Base-by-base conservation (phyloP, 805 yeast species). In the Candida incommunis region DNA sequence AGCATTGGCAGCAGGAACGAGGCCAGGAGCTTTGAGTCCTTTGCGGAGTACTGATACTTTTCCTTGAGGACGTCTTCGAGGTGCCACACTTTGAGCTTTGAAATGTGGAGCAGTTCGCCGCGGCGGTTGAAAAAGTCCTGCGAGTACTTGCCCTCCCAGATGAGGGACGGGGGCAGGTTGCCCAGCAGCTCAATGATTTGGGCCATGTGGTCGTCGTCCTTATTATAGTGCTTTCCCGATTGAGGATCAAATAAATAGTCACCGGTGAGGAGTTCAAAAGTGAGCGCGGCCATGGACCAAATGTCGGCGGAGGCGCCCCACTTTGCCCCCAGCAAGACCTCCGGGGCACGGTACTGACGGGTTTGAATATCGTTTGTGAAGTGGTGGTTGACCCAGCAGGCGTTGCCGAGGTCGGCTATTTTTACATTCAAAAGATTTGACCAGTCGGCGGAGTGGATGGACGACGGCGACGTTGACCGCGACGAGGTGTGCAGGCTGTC, bases 251-350 rank as follows among this genome's bases (percentile, higher is more conserved):
- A 92, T 43, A 92, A 63, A 56, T 88, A 88, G 62, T 90, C 97
- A 2, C 97, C 97, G 0, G 98, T 90, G 40, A 90, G 63, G 22
- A 92, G 69, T 65, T 92, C 98, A 64, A 92, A 92, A 1, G 83
- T 69, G 55, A 92, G 65, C 64, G 97, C 88, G 0, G 94, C 96
- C 55, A 83, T 69, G n/a, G 95, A 83, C 98, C 98, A 92, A 42
- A 90, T 73, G 63, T 92, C 98, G 1, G 94, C 80, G 45, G 90
- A 78, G 44, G 95, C 87, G 1, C 98, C 98, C 98, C 98, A 92
- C 25, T 75, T 70, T 7, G 82, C 74, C 0, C 94, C 92, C 18
- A 82, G 55, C 15, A 83, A 62, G 3, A 82, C 83, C 57, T 90
- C 98, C 1, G 97, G 97, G 0, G 96, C 76, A 41, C 98, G 70